These are phyloP conservation scores for Corylus avellana DNA, from an alignment of 306 rosid species.

Conservation along the genomic window DNA sequence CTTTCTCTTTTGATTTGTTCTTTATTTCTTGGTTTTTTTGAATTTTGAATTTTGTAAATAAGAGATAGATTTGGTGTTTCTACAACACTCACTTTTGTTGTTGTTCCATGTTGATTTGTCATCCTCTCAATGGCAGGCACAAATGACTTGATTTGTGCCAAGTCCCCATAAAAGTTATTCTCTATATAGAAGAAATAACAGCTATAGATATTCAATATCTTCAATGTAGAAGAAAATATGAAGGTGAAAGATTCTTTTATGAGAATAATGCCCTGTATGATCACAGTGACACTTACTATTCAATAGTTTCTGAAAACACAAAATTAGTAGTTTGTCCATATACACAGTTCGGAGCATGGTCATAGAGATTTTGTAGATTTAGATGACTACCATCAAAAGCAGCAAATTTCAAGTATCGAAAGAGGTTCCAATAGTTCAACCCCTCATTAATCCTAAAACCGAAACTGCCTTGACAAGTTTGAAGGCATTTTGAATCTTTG, in stretches of 20 bases:
- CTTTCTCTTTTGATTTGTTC: no score
- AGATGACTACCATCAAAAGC: neutral
- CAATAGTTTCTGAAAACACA: neutral
- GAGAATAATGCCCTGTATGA: neutral
- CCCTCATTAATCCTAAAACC: neutral
- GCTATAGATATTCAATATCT: neutral
- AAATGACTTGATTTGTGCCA: no score
- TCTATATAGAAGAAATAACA: neutral
- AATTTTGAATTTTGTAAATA: no score
- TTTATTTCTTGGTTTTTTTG: no score
- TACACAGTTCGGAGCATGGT: neutral
- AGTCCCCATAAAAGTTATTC: no score
- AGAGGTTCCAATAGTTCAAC: neutral
- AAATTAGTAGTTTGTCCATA: neutral
- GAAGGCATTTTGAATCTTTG: neutral
- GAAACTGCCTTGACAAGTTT: neutral
- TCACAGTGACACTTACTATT: neutral
- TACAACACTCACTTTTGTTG: no score
- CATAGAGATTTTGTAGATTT: neutral
- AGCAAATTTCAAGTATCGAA: neutral
- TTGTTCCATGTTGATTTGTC: no score
- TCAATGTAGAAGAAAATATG: neutral
- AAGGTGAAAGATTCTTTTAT: neutral
- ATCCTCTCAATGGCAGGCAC: no score
- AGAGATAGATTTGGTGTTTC: no score